Conservation (phyloP, 148 eudicot species). For the Chenopodium album region DNA sequence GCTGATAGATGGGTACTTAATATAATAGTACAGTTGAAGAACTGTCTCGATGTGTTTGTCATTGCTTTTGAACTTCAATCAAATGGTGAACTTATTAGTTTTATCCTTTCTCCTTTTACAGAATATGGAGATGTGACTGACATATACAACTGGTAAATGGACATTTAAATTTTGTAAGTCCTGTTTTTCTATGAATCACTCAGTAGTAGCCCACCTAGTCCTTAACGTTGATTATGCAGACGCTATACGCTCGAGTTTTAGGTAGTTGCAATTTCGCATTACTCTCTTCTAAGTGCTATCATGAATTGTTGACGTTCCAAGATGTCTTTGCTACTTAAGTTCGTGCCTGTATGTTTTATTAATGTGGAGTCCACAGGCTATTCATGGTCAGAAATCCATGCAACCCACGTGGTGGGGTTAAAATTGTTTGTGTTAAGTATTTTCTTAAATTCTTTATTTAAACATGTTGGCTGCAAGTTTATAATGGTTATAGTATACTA, state of each 20-base stretch:
- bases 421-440: not conserved
- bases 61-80: not conserved
- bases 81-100: slow-evolving; percentile 13
- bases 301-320: not conserved
- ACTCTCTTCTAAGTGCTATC: not conserved
- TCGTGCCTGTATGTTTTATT: not conserved
- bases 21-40: not conserved
- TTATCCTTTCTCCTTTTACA: slow-evolving; percentile 34
- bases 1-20: not conserved
- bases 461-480: not conserved
- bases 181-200: slow-evolving; percentile 1
- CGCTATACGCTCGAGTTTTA: not conserved
- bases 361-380: not conserved
- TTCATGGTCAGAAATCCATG: not conserved
- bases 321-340: slow-evolving; percentile 16
- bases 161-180: slow-evolving; percentile 21
- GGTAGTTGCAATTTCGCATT: slow-evolving; percentile 9
- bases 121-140: slow-evolving; percentile 98
- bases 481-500: not conserved
- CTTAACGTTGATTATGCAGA: not conserved
- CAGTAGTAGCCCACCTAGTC: not conserved
- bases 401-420: not conserved
- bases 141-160: slow-evolving; percentile 86
- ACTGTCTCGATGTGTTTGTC: not conserved
- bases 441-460: not conserved